These are phyloP conservation scores for Arctostaphylos glauca DNA, from an alignment of 148 eudicot species.

Conservation along the genomic window DNA sequence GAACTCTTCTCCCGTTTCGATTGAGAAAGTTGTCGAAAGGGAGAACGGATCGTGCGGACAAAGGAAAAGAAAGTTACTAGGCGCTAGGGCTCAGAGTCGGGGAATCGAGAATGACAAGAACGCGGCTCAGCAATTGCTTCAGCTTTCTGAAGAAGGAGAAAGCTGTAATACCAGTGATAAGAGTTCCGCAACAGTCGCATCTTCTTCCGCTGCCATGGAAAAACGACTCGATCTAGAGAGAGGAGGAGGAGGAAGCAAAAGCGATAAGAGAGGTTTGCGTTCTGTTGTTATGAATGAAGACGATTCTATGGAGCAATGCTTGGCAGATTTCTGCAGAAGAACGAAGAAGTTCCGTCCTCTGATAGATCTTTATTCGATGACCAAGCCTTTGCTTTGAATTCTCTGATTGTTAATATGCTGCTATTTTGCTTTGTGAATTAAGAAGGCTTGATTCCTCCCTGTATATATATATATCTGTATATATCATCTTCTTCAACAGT, in stretches of 20 bases:
- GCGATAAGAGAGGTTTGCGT: background rate
- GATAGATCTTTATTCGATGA: conserved; percentile 13
- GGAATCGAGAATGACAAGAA: conserved; percentile 5
- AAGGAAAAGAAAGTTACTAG: background rate
- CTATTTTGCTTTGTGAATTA: background rate
- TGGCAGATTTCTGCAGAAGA: background rate
- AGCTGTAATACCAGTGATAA: background rate
- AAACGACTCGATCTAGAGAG: background rate
- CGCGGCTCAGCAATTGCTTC: background rate
- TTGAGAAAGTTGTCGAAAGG: background rate
- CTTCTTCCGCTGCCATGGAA: background rate
- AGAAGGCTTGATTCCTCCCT: background rate
- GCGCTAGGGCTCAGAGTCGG: background rate
- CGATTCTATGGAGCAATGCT: background rate
- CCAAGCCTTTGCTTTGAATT: conserved; percentile 6
- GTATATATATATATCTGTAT: background rate
- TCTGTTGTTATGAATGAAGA: background rate
- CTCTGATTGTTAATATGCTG: background rate
- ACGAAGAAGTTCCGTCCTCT: conserved; percentile 16
- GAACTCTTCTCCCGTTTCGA: background rate
- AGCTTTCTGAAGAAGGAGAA: background rate
- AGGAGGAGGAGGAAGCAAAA: background rate
- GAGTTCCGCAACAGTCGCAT: background rate
- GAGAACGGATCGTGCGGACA: background rate
- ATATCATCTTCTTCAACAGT: background rate